A percentile compares a stretch with the other conserved stretches of the same genome.
Evolutionary conservation across 2,329 filamentous ascomycete species (phyloP).

Genomic region (Alternaria rosae): DNA sequence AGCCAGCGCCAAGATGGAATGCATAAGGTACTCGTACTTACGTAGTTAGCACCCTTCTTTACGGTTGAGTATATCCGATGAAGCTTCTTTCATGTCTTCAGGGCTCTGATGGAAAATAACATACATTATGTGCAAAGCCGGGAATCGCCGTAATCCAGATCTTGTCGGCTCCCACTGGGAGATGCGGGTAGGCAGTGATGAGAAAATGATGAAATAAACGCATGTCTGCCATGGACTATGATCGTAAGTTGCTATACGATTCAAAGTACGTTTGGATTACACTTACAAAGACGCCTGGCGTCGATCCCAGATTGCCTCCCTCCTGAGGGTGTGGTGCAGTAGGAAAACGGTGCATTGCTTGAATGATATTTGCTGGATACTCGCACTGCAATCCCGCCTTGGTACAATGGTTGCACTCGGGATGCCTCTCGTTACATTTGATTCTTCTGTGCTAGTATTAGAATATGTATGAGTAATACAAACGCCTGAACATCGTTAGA

Average conservation of each 20-base stretch:
- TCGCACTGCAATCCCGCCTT: conserved; percentile 70
- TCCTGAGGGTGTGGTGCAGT: conserved; percentile 36
- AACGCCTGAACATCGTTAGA: not conserved
- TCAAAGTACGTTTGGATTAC: conserved; percentile 6
- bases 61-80: not conserved
- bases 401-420: conserved; percentile 68
- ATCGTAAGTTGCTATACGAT: conserved; percentile 20
- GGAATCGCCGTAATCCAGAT: conserved; percentile 74
- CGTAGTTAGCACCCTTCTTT: conserved; percentile 15
- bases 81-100: not conserved
- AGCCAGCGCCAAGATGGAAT: conserved; percentile 72
- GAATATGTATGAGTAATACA: not conserved
- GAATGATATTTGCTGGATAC: conserved; percentile 61
- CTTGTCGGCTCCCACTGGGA: conserved; percentile 70
- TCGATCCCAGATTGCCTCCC: conserved; percentile 39
- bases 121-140: conserved; percentile 70
- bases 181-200: conserved; percentile 66
- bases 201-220: conserved; percentile 74
- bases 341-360: conserved; percentile 32
- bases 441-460: conserved; percentile 61
- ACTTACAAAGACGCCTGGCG: conserved; percentile 46
- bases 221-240: conserved; percentile 64
- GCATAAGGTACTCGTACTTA: conserved; percentile 72
- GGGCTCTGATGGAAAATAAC: conserved; percentile 29
- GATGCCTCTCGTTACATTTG: conserved; percentile 73